These are phyloP conservation scores for Colletotrichum sp. DNA, from an alignment of 2,329 filamentous ascomycete species.

Conservation along the genomic window DNA sequence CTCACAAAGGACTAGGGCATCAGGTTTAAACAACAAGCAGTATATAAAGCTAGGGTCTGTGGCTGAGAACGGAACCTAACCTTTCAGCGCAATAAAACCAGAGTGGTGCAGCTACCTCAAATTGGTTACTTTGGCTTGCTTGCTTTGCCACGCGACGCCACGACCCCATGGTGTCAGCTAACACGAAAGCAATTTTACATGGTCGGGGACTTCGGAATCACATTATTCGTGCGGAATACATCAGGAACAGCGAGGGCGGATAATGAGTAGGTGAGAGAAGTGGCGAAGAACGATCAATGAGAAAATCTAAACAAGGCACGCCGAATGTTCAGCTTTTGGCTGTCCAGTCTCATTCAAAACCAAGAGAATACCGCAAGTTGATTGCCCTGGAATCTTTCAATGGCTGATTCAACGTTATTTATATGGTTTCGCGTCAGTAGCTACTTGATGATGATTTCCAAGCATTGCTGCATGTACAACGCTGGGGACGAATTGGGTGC, in stretches of 20 bases:
- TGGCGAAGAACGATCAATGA: background rate
- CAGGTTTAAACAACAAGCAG: too few species aligned
- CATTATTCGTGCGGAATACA: background rate
- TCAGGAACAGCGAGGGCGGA: background rate
- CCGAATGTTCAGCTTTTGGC: too few species aligned
- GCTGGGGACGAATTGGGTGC: too few species aligned
- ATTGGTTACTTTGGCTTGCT: background rate
- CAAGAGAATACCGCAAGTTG: too few species aligned
- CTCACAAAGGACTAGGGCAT: background rate
- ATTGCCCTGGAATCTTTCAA: background rate
- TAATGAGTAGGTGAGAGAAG: background rate
- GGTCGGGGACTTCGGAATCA: background rate
- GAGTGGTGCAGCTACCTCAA: rapidly evolving
- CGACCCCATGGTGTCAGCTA: background rate
- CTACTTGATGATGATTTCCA: background rate
- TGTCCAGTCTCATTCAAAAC: too few species aligned
- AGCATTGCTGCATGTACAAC: rapidly evolving
- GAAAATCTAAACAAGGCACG: too few species aligned
- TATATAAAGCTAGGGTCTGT: background rate
- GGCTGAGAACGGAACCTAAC: too few species aligned
- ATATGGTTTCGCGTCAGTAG: background rate
- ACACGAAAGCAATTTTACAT: rapidly evolving
- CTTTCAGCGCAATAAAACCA: background rate
- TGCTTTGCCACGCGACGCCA: background rate
- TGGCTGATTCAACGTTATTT: background rate